Evolutionary conservation across 768 basidiomycete genomes (phyloP).

Genomic region (Mrakia frigida): DNA sequence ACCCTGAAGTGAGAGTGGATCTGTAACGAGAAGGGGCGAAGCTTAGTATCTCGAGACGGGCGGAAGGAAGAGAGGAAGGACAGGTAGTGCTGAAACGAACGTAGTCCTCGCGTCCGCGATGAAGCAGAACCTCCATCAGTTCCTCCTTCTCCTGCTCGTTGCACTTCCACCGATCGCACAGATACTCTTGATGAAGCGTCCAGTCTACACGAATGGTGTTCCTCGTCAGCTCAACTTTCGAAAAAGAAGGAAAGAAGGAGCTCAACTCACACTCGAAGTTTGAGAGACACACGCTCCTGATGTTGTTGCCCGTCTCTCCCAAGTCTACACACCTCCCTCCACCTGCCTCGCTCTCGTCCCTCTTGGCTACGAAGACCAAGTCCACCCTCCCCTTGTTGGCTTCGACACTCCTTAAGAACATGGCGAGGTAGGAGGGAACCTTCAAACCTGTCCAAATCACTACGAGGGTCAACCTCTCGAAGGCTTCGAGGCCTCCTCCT

Average conservation of each 20-base stretch:
- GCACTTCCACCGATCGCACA: conserved; percentile 20
- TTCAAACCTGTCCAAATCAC: conserved; percentile 22
- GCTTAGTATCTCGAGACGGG: too few relatives aligned
- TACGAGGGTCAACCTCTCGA: conserved; percentile 25
- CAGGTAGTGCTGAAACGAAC: neutral
- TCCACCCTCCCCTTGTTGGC: conserved; percentile 20
- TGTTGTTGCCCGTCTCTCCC: conserved; percentile 14
- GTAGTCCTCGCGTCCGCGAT: conserved; percentile 4
- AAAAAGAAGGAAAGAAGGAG: neutral
- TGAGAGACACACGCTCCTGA: conserved; percentile 4
- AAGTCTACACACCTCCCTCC: conserved; percentile 24
- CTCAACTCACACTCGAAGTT: conserved; percentile 23
- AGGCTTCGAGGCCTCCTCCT: too few relatives aligned
- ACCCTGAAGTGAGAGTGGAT: conserved; percentile 29
- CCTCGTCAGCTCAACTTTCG: neutral
- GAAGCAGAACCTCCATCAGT: conserved; percentile 2
- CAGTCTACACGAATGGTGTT: neutral
- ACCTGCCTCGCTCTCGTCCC: neutral
- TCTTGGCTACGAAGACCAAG: conserved; percentile 27
- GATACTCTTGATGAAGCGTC: conserved; percentile 25
- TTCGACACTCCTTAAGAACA: conserved; percentile 23
- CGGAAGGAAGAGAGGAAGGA: neutral
- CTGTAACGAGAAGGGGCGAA: neutral
- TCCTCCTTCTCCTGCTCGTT: neutral
- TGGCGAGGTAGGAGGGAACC: conserved; percentile 22